Evolutionary conservation across 805 yeast genomes (phyloP).

Genomic region (Dipodascopsis tothii): DNA sequence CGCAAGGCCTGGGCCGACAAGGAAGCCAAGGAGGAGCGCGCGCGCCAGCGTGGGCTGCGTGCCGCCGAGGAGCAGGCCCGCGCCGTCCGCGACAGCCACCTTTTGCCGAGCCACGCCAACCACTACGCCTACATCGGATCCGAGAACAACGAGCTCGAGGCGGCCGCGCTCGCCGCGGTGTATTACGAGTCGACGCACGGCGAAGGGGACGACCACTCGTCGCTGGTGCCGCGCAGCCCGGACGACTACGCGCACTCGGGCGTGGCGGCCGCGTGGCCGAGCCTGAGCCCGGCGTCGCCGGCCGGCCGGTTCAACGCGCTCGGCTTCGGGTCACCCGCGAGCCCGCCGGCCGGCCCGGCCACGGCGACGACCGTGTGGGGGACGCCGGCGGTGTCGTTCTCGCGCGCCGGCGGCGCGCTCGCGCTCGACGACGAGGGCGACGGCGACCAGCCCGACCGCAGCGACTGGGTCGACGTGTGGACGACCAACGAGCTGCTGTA

Average conservation of each 20-base stretch:
- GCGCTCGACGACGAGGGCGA: constrained; percentile 31
- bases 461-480: constrained; percentile 41
- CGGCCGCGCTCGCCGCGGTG: too few species aligned
- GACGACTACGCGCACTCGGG: not conserved
- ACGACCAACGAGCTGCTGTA: constrained; percentile 33
- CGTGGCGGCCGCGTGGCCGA: constrained; percentile 27
- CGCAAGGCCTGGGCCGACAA: constrained; percentile 45
- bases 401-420: constrained; percentile 26
- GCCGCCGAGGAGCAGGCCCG: constrained; percentile 40
- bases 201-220: not conserved
- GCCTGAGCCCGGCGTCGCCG: constrained; percentile 14
- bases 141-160: not conserved
- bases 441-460: constrained; percentile 34
- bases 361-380: constrained; percentile 67
- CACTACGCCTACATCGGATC: not conserved
- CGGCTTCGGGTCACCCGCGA: constrained; percentile 3
- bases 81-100: not conserved
- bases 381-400: constrained; percentile 39
- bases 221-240: too few species aligned
- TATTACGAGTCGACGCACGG: not conserved
- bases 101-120: not conserved
- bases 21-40: constrained; percentile 56
- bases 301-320: too few species aligned
- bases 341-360: constrained; percentile 17
- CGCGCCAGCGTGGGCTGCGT: constrained; percentile 47